These are phyloP conservation scores for Pleurotus cornucopiae DNA, from an alignment of 768 basidiomycete genomes.

Conservation along the genomic window DNA sequence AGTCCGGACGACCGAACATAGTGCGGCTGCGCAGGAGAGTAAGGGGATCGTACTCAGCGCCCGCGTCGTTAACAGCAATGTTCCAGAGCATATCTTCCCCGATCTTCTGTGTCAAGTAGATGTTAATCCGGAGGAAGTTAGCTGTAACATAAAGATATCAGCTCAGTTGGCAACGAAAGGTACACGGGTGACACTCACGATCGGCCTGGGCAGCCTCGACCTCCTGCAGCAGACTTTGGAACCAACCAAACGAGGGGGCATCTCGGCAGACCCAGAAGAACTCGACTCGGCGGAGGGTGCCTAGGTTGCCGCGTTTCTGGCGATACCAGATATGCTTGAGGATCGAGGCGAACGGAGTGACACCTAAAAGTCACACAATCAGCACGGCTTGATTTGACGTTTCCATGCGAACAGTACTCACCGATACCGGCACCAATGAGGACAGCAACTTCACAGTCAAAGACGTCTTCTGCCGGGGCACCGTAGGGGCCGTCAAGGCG, in stretches of 20 bases:
- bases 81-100: conserved; percentile 88
- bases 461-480: conserved; percentile 90
- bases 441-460: conserved; percentile 82
- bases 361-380: conserved; percentile 40
- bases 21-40: conserved; percentile 86
- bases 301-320: conserved; percentile 73
- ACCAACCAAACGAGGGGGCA: conserved; percentile 98
- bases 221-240: conserved; percentile 84
- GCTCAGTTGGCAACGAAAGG: neutral
- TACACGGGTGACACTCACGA: conserved; percentile 45
- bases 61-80: conserved; percentile 83
- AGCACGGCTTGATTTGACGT: conserved; percentile 1
- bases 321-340: conserved; percentile 96
- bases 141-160: conserved; percentile 39
- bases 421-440: conserved; percentile 93
- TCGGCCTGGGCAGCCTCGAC: conserved; percentile 87
- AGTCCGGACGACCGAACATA: conserved; percentile 90
- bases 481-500: conserved; percentile 92
- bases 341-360: conserved; percentile 93
- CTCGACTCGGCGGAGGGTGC: conserved; percentile 82
- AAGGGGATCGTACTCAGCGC: conserved; percentile 83
- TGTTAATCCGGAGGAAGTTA: conserved; percentile 88
- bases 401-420: conserved; percentile 24
- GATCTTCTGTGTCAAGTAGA: conserved; percentile 87
- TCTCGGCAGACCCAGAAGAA: conserved; percentile 95